Percentiles rank a stretch among this genome's conserved stretches.
Evolutionary conservation across 345 rosid genomes (phyloP).

Genomic region (Arabidopsis thaliana): TAIR10.1 NC_003074.8:5299501-5300000

Average conservation of each 20-base stretch:
- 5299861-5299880: background rate
- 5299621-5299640: constrained; percentile 1
- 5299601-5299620: background rate
- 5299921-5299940: constrained; percentile 19
- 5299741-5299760: constrained; percentile 68
- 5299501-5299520: constrained; percentile 2
- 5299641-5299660: constrained; percentile 8
- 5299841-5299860: background rate
- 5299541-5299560: constrained; percentile 2
- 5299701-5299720: constrained; percentile 93
- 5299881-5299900: background rate
- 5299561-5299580: background rate
- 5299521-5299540: background rate
- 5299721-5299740: constrained; percentile 86
- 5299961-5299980: constrained; percentile 69
- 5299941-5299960: constrained; percentile 73
- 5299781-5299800: background rate
- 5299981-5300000: constrained; percentile 98
- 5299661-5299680: constrained; percentile 51
- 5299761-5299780: background rate
- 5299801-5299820: constrained; percentile 11
- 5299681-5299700: constrained; percentile 76
- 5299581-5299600: constrained; percentile 6
- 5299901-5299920: background rate
- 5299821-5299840: background rate